Evolutionary conservation across 306 rosid genomes (phyloP).

Genomic region (Rubus parviflorus): DNA sequence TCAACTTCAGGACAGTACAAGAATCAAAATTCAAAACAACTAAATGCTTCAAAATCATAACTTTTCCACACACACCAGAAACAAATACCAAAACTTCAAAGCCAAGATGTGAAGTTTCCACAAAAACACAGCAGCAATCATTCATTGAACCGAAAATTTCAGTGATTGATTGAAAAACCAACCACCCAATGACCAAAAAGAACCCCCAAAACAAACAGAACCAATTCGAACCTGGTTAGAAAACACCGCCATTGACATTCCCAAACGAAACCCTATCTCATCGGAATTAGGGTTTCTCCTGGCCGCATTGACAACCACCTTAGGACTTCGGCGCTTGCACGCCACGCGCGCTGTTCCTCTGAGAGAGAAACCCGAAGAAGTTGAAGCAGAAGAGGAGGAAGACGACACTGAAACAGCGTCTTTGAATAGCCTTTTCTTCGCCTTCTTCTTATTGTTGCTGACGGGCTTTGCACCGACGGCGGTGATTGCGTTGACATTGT

Average conservation of each 20-base stretch:
- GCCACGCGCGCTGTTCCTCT: slow-evolving; percentile 26
- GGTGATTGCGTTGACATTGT: background rate
- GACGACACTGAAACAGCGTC: slow-evolving; percentile 38
- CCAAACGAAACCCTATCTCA: slow-evolving; percentile 67
- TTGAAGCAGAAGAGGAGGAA: slow-evolving; percentile 24
- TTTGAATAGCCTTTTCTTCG: slow-evolving; percentile 17
- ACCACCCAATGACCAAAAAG: too few relatives aligned
- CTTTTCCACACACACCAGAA: background rate
- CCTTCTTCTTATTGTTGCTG: slow-evolving; percentile 16
- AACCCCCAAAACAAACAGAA: background rate
- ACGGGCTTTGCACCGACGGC: slow-evolving; percentile 7
- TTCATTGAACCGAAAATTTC: background rate
- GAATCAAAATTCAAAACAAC: background rate
- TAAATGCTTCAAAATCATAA: background rate
- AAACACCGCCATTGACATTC: slow-evolving; percentile 86
- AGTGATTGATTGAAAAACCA: too few relatives aligned
- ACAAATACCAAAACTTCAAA: background rate
- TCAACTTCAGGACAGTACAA: background rate
- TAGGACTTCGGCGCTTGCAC: slow-evolving; percentile 61
- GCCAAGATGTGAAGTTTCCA: background rate
- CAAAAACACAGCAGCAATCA: background rate
- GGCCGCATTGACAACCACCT: slow-evolving; percentile 25
- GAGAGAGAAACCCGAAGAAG: slow-evolving; percentile 27
- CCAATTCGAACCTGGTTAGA: slow-evolving; percentile 59
- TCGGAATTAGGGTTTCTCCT: slow-evolving; percentile 44